Base-by-base conservation (phyloP, 2,329 filamentous ascomycete genomes). In the Blastomyces gilchristii region DNA sequence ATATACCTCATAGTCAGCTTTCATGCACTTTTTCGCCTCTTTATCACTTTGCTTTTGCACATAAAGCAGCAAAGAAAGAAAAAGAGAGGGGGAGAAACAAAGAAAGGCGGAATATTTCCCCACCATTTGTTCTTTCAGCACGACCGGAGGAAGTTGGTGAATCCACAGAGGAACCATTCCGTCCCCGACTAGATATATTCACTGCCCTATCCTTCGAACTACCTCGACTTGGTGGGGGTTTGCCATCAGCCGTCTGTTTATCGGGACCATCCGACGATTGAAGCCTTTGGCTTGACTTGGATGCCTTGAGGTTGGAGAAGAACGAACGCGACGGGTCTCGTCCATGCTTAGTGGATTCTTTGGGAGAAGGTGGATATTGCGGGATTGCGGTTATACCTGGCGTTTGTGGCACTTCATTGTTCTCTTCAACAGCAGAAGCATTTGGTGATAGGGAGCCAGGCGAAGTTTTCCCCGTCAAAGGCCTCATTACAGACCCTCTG, bases 261-360 rank as follows among this genome's bases (percentile, higher is more conserved):
- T 65, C 65, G 45, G 73, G 75, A 50, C 72, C 69, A 63, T 80
- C 77, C 25, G 77, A 78, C 43, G 70, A 68, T 45, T 78, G 75
- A 43, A 77, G 65, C 63, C 71, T 72, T 60, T 79, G 77, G 1
- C 76, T 77, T 14, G 77, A 75, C 65, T 77, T 78, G 3, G 77
- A 77, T 6, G 77, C 77, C 69, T 78, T 79, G 53, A 80, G 70
- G 63, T 74, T 79, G 14, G 77, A 75, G 64, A 80, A 80, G 62
- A 80, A 79, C 2, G 77, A 78, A 58, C 74, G 76, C 2, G 78
- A 80, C 3, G 73, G 68, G 65, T 80, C 78, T 62, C 78, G 75
- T 16, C 68, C 69, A 65, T 80, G 78, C 64, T 76, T 77, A 7
- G 45, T 60, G 67, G 74, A 67, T 56, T 77, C 71, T 65, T 73